Base-by-base conservation (phyloP, 2,329 filamentous ascomycete genomes). In the Fusarium globosum region DNA sequence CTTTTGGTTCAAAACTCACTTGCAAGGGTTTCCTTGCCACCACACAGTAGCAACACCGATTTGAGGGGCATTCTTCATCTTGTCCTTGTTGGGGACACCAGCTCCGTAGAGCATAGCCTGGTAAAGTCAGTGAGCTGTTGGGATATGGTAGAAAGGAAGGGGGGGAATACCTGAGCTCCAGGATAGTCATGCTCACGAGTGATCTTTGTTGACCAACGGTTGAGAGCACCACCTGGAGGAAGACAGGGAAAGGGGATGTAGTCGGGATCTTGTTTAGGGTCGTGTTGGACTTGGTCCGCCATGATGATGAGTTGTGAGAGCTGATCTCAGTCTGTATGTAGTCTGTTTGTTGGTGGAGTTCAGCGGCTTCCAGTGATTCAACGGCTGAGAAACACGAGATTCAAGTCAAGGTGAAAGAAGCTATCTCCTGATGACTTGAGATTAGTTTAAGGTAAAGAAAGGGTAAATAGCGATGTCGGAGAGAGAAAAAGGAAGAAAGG, bases 1-100 rank as follows among this genome's bases (percentile, higher is more conserved):
- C n/a, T 45, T 26, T n/a, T 28, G 8, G 21, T 39, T 55, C 16
- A n/a, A 36, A 14, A 88, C 91, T 84, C 83, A 94, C 92, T 97
- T 97, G 90, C 95, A 98, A 42, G 96, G 94, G 81, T 98, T 98
- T 35, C 96, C 96, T 83, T 98, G 95, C 95, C 95, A 98, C 95
- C 95, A 98, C 9, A 98, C 94, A 10, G 93, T 95, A 13, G 95
- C 93, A 79, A 98, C 90, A 65, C 96, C 96, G 33, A 98, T 93
- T 73, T 98, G 96, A 18, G 96, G 94, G 60, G 93, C 93, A 65
- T 89, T 96, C 84, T 96, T 95, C 94, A 98, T 97, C 79, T 92
- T 90, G 63, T 96, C 87, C 77, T 90, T 88, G 79, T 94, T 90
- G 4, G 95, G 94, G 39, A 98, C 93, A 30, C 96, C 96, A 14